Percentiles rank a stretch among this genome's conserved stretches.
Conservation (phyloP, 2,329 filamentous ascomycete species). For the Fusarium stilboides region DNA sequence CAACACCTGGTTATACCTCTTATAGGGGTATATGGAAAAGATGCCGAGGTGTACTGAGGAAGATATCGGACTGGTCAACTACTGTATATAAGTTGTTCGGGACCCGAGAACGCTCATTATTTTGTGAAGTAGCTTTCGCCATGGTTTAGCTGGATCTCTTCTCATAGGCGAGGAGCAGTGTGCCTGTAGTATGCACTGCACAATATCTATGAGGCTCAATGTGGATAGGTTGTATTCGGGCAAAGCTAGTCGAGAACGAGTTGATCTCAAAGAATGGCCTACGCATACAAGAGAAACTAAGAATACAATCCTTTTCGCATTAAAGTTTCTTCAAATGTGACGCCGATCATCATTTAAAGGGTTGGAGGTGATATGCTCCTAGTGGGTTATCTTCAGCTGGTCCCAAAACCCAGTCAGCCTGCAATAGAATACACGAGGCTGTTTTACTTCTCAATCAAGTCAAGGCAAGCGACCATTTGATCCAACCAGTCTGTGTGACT, state of each 20-base stretch:
- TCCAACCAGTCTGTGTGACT: too few relatives aligned
- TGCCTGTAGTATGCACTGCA: not conserved
- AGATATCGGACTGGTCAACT: not conserved
- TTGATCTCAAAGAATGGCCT: not conserved
- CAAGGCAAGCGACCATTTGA: too few relatives aligned
- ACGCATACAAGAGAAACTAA: slow-evolving; percentile 2
- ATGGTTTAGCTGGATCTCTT: not conserved
- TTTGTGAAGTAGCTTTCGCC: not conserved
- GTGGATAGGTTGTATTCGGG: slow-evolving; percentile 7
- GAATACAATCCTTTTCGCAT: not conserved
- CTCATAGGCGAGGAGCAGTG: not conserved
- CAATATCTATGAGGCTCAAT: fast-evolving
- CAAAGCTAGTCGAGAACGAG: too few relatives aligned
- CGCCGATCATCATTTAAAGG: too few relatives aligned
- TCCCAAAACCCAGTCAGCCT: too few relatives aligned
- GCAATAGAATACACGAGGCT: too few relatives aligned
- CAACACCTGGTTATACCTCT: slow-evolving; percentile 3
- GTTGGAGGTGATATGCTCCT: too few relatives aligned
- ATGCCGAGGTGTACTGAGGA: not conserved
- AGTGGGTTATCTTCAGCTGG: too few relatives aligned
- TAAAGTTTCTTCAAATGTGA: too few relatives aligned
- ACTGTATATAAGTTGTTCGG: not conserved
- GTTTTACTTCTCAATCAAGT: too few relatives aligned
- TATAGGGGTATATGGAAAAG: slow-evolving; percentile 22
- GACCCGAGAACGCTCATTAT: slow-evolving; percentile 6